Evolutionary conservation across 2,329 filamentous ascomycete species (phyloP).

Genomic region (Phyllosticta ampelicida): DNA sequence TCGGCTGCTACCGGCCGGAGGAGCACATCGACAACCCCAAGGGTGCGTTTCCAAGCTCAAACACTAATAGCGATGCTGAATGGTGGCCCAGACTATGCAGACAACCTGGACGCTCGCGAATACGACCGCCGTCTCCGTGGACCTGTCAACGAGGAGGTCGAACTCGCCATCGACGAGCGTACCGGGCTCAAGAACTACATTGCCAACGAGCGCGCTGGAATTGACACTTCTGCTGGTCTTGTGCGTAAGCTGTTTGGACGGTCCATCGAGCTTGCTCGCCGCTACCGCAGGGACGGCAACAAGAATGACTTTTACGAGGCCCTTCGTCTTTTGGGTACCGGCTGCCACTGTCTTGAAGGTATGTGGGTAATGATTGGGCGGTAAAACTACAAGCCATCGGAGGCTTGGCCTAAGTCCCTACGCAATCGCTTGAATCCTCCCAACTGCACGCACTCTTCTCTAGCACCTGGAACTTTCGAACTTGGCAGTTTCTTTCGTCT

Average conservation of each 20-base stretch:
- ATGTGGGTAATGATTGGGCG: conserved; percentile 13
- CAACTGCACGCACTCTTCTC: background rate
- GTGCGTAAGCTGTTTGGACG: conserved; percentile 61
- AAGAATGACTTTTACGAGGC: conserved; percentile 80
- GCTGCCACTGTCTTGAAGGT: conserved; percentile 78
- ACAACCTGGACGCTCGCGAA: conserved; percentile 72
- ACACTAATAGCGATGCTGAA: background rate
- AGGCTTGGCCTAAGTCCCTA: background rate
- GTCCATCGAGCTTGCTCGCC: conserved; percentile 70
- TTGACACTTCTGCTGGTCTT: conserved; percentile 72
- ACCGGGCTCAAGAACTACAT: conserved; percentile 82
- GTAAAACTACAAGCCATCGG: background rate
- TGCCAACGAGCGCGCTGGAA: conserved; percentile 66
- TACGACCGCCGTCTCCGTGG: conserved; percentile 75
- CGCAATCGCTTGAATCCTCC: background rate
- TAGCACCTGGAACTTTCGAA: background rate
- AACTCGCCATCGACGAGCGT: conserved; percentile 63
- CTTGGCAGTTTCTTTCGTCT: background rate
- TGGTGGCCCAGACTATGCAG: conserved; percentile 55
- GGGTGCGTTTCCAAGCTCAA: conserved; percentile 11
- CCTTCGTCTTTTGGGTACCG: conserved; percentile 75
- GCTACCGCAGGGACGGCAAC: conserved; percentile 54
- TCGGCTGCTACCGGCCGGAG: conserved; percentile 39
- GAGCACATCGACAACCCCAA: conserved; percentile 74
- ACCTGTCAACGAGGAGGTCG: conserved; percentile 65